Evolutionary conservation across 768 basidiomycete genomes (phyloP).

Genomic region (Rhodotorula babjevae): DNA sequence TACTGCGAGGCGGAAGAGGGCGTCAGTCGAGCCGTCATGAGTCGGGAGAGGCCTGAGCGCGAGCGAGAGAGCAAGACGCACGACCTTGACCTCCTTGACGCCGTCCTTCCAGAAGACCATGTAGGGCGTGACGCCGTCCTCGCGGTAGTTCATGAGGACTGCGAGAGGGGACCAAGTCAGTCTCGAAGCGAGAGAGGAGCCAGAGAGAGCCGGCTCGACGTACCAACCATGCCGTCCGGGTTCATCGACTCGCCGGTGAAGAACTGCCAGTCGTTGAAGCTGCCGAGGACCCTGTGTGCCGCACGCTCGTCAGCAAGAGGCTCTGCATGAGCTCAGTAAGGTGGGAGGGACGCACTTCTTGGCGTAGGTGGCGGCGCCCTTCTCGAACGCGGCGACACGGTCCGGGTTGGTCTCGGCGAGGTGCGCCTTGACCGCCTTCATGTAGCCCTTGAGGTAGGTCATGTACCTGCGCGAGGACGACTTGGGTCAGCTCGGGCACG

Average conservation of each 20-base stretch:
- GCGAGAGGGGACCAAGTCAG: background rate
- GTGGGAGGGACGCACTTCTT: constrained; percentile 60
- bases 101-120: constrained; percentile 55
- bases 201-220: background rate
- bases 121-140: constrained; percentile 47
- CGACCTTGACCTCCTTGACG: constrained; percentile 58
- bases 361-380: constrained; percentile 65
- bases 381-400: constrained; percentile 71
- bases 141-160: constrained; percentile 86
- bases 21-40: no score
- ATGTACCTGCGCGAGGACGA: constrained; percentile 1
- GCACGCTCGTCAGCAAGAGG: background rate
- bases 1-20: background rate
- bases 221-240: constrained; percentile 22
- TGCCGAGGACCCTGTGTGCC: constrained; percentile 56
- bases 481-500: background rate
- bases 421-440: constrained; percentile 78
- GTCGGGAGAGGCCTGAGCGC: no score
- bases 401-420: constrained; percentile 58
- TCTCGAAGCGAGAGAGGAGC: background rate
- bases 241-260: constrained; percentile 51
- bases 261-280: constrained; percentile 93
- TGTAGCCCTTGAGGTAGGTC: constrained; percentile 63
- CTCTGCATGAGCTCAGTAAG: background rate
- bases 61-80: background rate